Percentiles rank a stretch among this genome's conserved stretches.
These are phyloP conservation scores for Fusarium sp. DNA, from an alignment of 2,329 filamentous ascomycete genomes.

Conservation along the genomic window DNA sequence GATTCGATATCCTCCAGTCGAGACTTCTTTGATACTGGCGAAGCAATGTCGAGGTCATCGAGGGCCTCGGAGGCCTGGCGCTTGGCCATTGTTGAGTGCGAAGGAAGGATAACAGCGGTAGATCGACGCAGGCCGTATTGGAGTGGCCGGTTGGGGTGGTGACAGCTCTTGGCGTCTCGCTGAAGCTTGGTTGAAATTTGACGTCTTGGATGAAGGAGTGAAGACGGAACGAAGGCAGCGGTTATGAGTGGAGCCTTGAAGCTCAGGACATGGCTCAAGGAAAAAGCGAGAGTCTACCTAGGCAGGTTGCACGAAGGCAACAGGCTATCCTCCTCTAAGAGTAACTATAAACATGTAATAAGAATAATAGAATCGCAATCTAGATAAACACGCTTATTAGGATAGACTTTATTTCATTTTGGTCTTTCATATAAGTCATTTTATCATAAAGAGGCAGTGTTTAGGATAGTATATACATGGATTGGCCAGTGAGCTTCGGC, in stretches of 20 bases:
- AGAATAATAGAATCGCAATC: background rate
- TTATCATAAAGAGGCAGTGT: background rate
- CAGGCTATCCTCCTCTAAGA: background rate
- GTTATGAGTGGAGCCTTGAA: slow-evolving; percentile 35
- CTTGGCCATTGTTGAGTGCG: slow-evolving; percentile 58
- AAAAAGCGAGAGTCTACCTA: background rate
- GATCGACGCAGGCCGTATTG: background rate
- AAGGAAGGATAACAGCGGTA: background rate
- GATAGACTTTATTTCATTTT: background rate
- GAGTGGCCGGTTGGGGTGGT: background rate
- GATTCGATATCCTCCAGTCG: slow-evolving; percentile 61
- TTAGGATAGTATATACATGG: background rate
- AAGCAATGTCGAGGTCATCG: slow-evolving; percentile 67
- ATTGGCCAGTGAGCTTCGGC: too few species aligned
- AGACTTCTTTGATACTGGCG: slow-evolving; percentile 70
- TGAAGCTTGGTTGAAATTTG: slow-evolving; percentile 23
- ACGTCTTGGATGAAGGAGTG: slow-evolving; percentile 30
- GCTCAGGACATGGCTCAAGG: slow-evolving; percentile 10
- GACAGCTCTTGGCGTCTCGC: background rate
- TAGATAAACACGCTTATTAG: background rate
- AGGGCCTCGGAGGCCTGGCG: slow-evolving; percentile 71
- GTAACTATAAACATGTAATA: background rate
- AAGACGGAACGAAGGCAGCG: slow-evolving; percentile 16
- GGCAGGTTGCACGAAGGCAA: background rate
- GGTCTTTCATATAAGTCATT: background rate